Evolutionary conservation across 345 rosid genomes (phyloP).

Genomic region (Excoecaria cochinchinensis): DNA sequence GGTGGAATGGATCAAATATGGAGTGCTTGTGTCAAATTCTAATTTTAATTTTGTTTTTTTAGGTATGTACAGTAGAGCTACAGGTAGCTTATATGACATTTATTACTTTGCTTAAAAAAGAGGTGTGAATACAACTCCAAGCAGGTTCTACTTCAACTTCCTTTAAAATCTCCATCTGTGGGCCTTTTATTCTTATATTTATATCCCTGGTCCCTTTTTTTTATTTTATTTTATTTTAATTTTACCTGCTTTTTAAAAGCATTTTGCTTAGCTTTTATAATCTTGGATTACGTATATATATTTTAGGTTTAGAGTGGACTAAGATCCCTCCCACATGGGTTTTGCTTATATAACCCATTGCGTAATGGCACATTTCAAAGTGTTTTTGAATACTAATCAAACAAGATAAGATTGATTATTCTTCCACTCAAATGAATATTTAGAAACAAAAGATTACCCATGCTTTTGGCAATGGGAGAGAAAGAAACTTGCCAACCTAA

Average conservation of each 20-base stretch:
- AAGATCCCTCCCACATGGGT: not conserved
- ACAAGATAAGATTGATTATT: conserved; percentile 29
- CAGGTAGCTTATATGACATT: not conserved
- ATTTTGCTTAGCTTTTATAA: conserved; percentile 14
- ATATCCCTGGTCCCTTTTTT: not conserved
- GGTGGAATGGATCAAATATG: conserved; percentile 12
- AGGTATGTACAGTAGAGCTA: not conserved
- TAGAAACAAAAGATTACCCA: conserved; percentile 11
- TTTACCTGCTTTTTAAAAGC: not conserved
- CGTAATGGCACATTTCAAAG: conserved; percentile 16
- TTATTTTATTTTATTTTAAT: too few species aligned
- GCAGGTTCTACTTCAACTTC: conserved; percentile 8
- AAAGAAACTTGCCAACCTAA: not conserved
- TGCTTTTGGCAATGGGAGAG: conserved; percentile 12
- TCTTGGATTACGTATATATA: not conserved
- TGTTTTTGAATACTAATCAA: conserved; percentile 6
- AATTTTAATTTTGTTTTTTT: not conserved
- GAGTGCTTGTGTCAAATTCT: too few species aligned
- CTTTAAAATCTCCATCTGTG: conserved; percentile 25
- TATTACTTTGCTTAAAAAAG: conserved; percentile 28
- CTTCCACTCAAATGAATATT: conserved; percentile 31
- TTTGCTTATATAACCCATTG: conserved; percentile 16
- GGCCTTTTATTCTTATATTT: not conserved
- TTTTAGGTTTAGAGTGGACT: too few species aligned
- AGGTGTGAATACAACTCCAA: conserved; percentile 29